These are phyloP conservation scores for Acacia pycnantha DNA, from an alignment of 331 rosid genomes.

Conservation along the genomic window DNA sequence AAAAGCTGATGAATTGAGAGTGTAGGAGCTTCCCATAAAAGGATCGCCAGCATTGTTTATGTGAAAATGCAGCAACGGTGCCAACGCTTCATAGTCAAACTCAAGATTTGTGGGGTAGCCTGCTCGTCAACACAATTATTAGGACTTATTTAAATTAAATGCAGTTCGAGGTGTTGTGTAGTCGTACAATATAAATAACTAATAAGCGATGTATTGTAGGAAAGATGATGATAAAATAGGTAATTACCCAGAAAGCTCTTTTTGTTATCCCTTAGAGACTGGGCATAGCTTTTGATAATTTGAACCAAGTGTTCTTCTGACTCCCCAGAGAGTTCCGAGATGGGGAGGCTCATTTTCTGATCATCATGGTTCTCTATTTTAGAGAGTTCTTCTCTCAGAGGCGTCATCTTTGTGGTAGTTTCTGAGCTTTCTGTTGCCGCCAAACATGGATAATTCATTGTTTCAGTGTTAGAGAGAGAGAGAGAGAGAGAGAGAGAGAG, in stretches of 20 bases:
- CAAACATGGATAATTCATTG: not conserved
- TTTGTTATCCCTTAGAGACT: not conserved
- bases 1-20: constrained; percentile 58
- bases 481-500: not conserved
- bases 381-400: not conserved
- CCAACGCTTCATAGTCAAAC: constrained; percentile 56
- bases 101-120: constrained; percentile 65
- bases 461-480: not conserved
- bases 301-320: not conserved
- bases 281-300: not conserved
- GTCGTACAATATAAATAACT: not conserved
- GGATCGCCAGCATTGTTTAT: constrained; percentile 73
- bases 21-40: constrained; percentile 54
- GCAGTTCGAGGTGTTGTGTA: not conserved
- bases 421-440: not conserved
- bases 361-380: not conserved
- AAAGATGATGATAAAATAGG: not conserved
- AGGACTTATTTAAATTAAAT: not conserved
- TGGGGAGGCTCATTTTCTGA: not conserved
- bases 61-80: constrained; percentile 53
- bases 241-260: not conserved
- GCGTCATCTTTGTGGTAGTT: not conserved
- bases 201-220: not conserved
- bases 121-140: constrained; percentile 1
- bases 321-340: not conserved